Evolutionary conservation across 192 early-diverging fungal genomes (phyloP), one percentile per base, ranked within the genome.

Genomic region (Spizellomyces punctatus): DNA sequence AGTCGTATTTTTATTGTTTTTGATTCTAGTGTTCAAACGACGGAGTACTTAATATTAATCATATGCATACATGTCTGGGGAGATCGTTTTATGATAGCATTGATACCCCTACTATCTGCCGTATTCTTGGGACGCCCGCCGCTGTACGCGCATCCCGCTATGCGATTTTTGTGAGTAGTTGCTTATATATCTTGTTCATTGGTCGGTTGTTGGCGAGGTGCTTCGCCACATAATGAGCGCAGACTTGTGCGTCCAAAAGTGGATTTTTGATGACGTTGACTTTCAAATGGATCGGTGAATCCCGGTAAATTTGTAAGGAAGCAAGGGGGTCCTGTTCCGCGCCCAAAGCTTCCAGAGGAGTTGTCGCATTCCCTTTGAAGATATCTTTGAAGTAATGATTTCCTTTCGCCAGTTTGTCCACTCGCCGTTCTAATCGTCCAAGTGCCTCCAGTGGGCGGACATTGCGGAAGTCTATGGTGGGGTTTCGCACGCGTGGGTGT

Each of bases 1-100:
- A 2, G 62, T 95, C 22, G 93, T 96, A 43, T 81, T 90, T 45
- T 76, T 92, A 22, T 73, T 98, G 65, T 82, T 98, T 64, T 81
- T 96, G 12, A 83, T 95, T 58, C 78, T 98, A 27, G 67, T 81
- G 55, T 72, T 78, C 65, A 81, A 81, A 60, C 49, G 12, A 22
- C 36, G 69, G 1, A 36, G 10, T 17, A 5, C 41, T 46, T 36
- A 36, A 36, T 36, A 36, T 36, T 36, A 36, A 36, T 36, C 27
- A 36, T 36, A 36, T 36, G 27, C 27, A 36, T 36, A 36, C 27
- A 36, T 36, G 27, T 36, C 27, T 36, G 27, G 27, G 27, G 27
- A 36, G 1, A 2, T 36, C 27, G 27, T 0, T 36, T 36, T 36
- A 2, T 36, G 27, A 36, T 36, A 36, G 27, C 27, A 36, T 36